Conservation (phyloP, 108 stramenopile genomes). For the Cyclotella kingstonii region DNA sequence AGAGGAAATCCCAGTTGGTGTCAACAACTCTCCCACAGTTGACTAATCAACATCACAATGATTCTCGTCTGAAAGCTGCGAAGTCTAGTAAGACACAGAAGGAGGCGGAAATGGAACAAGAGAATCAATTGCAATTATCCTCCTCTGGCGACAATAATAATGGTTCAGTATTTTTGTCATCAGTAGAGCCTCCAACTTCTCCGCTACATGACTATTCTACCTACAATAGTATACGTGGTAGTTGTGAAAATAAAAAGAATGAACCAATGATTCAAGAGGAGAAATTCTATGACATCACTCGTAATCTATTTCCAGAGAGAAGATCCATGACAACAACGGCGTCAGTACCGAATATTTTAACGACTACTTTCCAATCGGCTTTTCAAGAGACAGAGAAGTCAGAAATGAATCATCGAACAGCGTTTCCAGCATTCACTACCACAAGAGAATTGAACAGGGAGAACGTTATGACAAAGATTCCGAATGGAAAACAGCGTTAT, state of each 20-base stretch:
- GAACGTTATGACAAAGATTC: not conserved
- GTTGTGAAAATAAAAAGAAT: not conserved
- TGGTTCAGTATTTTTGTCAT: too few species aligned
- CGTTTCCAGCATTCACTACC: not conserved
- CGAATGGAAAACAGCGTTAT: not conserved
- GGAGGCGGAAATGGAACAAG: too few species aligned
- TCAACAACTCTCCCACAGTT: too few species aligned
- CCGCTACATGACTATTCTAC: too few species aligned
- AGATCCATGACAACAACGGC: not conserved
- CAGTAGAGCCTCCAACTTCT: too few species aligned
- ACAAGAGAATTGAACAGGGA: not conserved
- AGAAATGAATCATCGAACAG: constrained; percentile 6
- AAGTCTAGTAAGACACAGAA: too few species aligned
- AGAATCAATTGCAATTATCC: too few species aligned
- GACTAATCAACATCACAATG: too few species aligned
- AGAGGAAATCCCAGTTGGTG: too few species aligned
- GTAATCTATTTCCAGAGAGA: constrained; percentile 2
- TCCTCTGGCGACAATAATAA: too few species aligned
- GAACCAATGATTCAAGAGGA: not conserved
- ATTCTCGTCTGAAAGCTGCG: too few species aligned
- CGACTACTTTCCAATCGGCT: not conserved
- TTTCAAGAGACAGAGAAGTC: constrained; percentile 1
- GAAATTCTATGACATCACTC: constrained; percentile 7
- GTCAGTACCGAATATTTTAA: too few species aligned
- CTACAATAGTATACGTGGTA: not conserved